Percentiles rank a stretch among this genome's conserved stretches.
phyloP scores from a whole-genome alignment of 2,329 filamentous ascomycete genomes.

The Shiraia bambusicola region DNA sequence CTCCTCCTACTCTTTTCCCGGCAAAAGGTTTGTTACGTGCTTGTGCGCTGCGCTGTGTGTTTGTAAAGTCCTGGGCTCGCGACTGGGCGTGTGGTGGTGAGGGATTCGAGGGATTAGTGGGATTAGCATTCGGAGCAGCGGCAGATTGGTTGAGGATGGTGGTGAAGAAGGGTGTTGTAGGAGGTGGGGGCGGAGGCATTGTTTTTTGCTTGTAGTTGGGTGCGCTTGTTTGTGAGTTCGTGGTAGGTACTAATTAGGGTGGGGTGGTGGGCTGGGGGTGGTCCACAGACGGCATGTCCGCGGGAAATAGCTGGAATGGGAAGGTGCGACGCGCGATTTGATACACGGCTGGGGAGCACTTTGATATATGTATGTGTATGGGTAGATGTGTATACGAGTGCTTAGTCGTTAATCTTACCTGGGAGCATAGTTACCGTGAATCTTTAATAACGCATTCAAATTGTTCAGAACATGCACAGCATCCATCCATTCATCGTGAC shows the following conservation, averaged over 20 bases:
- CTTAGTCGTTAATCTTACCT: no score
- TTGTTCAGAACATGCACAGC: slow-evolving; percentile 1
- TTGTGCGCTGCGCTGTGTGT: slow-evolving; percentile 31
- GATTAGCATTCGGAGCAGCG: no score
- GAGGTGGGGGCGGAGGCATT: slow-evolving; percentile 5
- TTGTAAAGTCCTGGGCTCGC: slow-evolving; percentile 13
- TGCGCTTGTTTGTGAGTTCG: not conserved
- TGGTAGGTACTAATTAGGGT: slow-evolving; percentile 1
- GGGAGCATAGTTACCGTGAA: no score
- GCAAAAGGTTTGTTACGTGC: slow-evolving; percentile 24
- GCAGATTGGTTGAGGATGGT: slow-evolving; percentile 6
- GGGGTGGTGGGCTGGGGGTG: slow-evolving; percentile 2
- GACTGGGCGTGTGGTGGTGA: not conserved
- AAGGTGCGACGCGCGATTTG: slow-evolving; percentile 19
- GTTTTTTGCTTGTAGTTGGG: not conserved
- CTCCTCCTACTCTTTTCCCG: not conserved
- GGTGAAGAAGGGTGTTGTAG: slow-evolving; percentile 9
- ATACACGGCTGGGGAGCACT: no score
- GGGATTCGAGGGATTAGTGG: not conserved
- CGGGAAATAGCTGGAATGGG: slow-evolving; percentile 19
- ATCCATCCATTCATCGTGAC: not conserved
- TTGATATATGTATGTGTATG: not conserved
- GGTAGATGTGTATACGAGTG: no score
- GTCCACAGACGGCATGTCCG: slow-evolving; percentile 19
- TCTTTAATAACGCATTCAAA: not conserved